Evolutionary conservation across 2,329 filamentous ascomycete species (phyloP).

Genomic region (Tolypocladium inflatum): DNA sequence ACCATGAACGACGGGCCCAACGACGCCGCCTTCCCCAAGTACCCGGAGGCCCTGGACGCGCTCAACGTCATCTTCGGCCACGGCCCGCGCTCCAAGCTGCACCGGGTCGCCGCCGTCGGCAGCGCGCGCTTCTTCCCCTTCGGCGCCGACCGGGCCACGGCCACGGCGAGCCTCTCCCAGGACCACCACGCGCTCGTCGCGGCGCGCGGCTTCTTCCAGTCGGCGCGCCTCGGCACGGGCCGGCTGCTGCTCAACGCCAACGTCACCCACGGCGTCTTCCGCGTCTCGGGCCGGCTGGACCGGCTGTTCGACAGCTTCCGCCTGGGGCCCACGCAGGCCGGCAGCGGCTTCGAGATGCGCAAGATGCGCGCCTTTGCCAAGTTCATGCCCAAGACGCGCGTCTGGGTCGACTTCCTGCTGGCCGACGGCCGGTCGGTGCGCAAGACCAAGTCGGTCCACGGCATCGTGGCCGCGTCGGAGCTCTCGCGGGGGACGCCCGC

Average conservation of each 20-base stretch:
- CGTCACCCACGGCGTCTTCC: constrained; percentile 44
- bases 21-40: constrained; percentile 36
- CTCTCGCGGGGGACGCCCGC: constrained; percentile 6
- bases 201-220: constrained; percentile 46
- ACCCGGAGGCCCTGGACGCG: constrained; percentile 36
- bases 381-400: constrained; percentile 28
- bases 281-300: constrained; percentile 23
- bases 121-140: constrained; percentile 39
- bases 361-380: constrained; percentile 21
- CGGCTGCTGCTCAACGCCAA: constrained; percentile 46
- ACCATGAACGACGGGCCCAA: constrained; percentile 29
- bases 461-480: constrained; percentile 16
- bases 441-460: constrained; percentile 17
- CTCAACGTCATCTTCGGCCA: constrained; percentile 43
- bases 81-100: constrained; percentile 24
- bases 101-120: constrained; percentile 31
- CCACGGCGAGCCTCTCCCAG: constrained; percentile 11
- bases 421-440: constrained; percentile 20
- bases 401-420: constrained; percentile 20
- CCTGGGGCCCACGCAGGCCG: constrained; percentile 9
- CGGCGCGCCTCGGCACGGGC: constrained; percentile 42
- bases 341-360: constrained; percentile 2
- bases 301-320: constrained; percentile 20
- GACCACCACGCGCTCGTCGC: constrained; percentile 26
- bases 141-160: constrained; percentile 15